Base-by-base conservation (phyloP, 179 eudicot species). In the Corrigiola litoralis region DNA sequence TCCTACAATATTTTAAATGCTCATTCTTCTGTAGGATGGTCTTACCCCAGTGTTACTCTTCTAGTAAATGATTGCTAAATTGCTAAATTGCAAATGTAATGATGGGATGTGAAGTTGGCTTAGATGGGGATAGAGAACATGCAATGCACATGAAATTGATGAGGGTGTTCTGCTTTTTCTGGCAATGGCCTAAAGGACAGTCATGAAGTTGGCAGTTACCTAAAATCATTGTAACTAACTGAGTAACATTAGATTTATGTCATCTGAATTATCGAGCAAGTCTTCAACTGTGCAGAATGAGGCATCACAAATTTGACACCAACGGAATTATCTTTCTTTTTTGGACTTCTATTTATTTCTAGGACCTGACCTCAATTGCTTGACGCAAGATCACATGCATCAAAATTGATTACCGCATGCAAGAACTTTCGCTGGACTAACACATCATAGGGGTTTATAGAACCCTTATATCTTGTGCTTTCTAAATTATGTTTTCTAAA, bases 141-240 rank as follows among this genome's bases (percentile, higher is more conserved):
- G 70, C 14, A 29, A 32, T 41, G n/a, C 23, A 36, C 32, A 58
- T 68, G 58, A 36, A 37, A 8, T 36, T 58, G 64, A 68, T 21
- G 71, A 46, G 18, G 11, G 14, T 33, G 28, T 28, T 32, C 23
- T 45, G 48, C 49, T 48, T 46, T 68, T 48, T 38, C 57, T 23
- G 71, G 58, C 13, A 45, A 31, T 68, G 53, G 58, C n/a, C n/a
- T n/a, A n/a, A n/a, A n/a, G 27, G 48, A 18, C 36, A 25, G 37
- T 29, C 17, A 34, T 24, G 13, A 42, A 46, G 42, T 68, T 47
- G 41, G 65, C 14, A 68, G 57, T 47, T 47, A 54, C 29, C 18
- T 51, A 54, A 48, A 67, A 58, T 29, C 18, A 28, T 57, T 38
- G 50, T 55, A 20, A 31, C 20, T 31, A 12, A 32, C n/a, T 56